Evolutionary conservation across 768 basidiomycete genomes (phyloP), one percentile per base, ranked within the genome.

Genomic region (Gloeostereum incarnatum): DNA sequence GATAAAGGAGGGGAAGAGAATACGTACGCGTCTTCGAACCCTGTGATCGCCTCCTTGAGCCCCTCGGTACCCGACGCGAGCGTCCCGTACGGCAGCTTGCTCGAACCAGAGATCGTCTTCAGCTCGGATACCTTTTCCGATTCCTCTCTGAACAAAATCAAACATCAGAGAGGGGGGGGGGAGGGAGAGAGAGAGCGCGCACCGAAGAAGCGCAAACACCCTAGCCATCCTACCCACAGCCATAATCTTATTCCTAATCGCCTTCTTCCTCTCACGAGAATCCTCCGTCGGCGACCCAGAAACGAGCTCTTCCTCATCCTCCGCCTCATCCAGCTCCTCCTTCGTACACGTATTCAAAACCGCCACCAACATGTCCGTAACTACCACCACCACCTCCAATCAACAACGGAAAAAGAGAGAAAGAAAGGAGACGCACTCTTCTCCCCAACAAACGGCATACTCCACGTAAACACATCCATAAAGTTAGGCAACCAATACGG

Each of bases 401-500:
- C 17, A 31, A 33, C 13, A 41, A 16, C 32, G 35, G 34, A 22
- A 14, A 24, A 16, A 38, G 16, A 10, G 5, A 23, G 27, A 11
- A 21, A n/a, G n/a, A 11, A 25, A 25, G 35, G 17, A 10, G 23
- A 66, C 76, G 47, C 49, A 90, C 94, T 98, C 64, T 99, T 98
- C 60, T 93, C 87, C 45, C 93, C 96, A 5, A 99, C 96, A 53
- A 98, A 98, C 1, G 96, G 96, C 42, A 99, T 60, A 67, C 84
- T 88, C 96, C 96, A 99, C 0, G 96, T 97, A 56, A 99, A 99
- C 17, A 93, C 93, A 50, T 98, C 94, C 93, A 98, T 97, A 53
- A 99, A 99, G 60, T 99, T 99, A 3, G 96, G 96, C 38, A 99
- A 65, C 94, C 94, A 98, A 57, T 97, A 98, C 6, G 83, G 83